These are phyloP conservation scores for Lepiota brunneoincarnata DNA, from an alignment of 768 basidiomycete species.

Conservation along the genomic window DNA sequence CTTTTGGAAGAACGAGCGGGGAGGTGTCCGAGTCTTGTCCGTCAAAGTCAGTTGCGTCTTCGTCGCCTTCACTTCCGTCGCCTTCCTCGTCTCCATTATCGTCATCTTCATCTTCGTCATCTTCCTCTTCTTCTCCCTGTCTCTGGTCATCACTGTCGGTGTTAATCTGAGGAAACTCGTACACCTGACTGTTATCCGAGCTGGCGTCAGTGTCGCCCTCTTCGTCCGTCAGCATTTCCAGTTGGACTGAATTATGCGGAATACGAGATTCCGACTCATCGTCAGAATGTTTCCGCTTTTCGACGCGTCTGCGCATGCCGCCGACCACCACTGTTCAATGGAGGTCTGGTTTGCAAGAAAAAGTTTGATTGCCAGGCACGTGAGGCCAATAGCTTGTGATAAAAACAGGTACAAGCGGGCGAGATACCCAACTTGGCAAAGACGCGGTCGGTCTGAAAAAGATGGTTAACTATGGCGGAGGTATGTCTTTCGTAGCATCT, in stretches of 20 bases:
- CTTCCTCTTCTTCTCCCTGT: constrained; percentile 40
- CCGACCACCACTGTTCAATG: constrained; percentile 27
- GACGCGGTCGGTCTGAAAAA: constrained; percentile 3
- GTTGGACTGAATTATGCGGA: constrained; percentile 38
- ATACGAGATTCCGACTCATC: constrained; percentile 33
- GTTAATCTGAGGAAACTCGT: constrained; percentile 74
- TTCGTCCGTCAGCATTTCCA: constrained; percentile 79
- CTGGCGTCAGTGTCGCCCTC: constrained; percentile 46
- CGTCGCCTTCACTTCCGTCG: constrained; percentile 35
- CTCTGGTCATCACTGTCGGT: constrained; percentile 45
- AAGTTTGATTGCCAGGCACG: constrained; percentile 21
- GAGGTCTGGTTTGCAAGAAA: constrained; percentile 10
- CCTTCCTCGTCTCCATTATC: constrained; percentile 37
- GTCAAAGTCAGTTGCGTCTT: constrained; percentile 37
- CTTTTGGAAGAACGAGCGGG: constrained; percentile 57
- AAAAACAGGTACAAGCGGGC: constrained; percentile 27
- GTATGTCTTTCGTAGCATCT: constrained; percentile 37
- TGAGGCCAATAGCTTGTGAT: constrained; percentile 20
- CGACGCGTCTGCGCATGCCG: constrained; percentile 32
- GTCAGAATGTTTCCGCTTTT: constrained; percentile 58
- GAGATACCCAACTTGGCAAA: background rate
- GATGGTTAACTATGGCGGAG: constrained; percentile 92
- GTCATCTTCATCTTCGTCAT: constrained; percentile 35
- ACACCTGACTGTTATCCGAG: constrained; percentile 58
- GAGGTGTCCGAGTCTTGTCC: constrained; percentile 41